Base-by-base conservation (phyloP, 805 yeast species). In the Gaillardinia entomophila region DNA sequence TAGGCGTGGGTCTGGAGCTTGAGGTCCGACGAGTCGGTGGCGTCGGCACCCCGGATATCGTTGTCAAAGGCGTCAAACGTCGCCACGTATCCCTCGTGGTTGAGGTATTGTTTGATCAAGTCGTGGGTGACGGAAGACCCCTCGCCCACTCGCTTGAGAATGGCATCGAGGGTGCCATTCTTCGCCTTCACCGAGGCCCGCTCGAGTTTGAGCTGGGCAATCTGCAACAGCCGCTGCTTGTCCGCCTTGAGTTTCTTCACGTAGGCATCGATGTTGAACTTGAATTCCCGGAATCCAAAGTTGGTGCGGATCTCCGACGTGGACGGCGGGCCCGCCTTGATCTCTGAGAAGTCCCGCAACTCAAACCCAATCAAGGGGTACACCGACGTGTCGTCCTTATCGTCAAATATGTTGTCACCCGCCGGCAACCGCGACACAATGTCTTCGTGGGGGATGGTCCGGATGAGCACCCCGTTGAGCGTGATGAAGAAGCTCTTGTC, bases 401-500 rank as follows among this genome's bases (percentile, higher is more conserved):
- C 32, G 4, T 37, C 25, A 33, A 56, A 55, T 14, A 55, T 33
- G 30, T 49, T 49, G 17, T 53, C 52, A 17, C 26, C 38, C 24
- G 22, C 16, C 16, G 15, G 27, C 18, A 40, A 40, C 4, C 41
- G 31, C 2, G 43, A 25, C 4, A 30, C 27, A 17, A 44, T 25
- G 7, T 46, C 48, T 14, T 35, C 35, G 20, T 35, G 41, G 12
- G 30, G 15, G 12, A 46, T 40, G 4, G 39, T 28, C 26, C 40
- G 43, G 27, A 46, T 45, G 13, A 42, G 26, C 3, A 83, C 68
- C 2, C 96, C 97, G 56, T 89, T 88, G 51, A 83, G 80, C 0
- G 96, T 88, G 42, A 76, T 75, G 46, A 88, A 89, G 2, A 86
- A 68, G 0, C 77, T 59, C 26, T 75, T 70, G 26, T 73, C 74